Evolutionary conservation across 306 rosid species (phyloP).

Genomic region (Bauhinia variegata): DNA sequence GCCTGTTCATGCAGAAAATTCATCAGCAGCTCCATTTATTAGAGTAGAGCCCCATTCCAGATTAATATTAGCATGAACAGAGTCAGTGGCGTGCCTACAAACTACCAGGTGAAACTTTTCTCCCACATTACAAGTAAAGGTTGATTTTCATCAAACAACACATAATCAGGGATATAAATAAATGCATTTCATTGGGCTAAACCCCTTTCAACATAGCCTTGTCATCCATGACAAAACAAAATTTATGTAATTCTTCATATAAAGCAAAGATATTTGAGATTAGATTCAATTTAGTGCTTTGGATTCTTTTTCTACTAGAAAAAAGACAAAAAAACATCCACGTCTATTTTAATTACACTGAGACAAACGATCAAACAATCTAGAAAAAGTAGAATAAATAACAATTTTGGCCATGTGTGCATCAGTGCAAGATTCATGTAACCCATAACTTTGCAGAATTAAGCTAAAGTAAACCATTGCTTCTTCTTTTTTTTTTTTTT

Average conservation of each 20-base stretch:
- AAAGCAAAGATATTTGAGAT: not conserved
- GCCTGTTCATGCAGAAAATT: constrained; percentile 57
- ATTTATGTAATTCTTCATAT: not conserved
- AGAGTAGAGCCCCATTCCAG: constrained; percentile 9
- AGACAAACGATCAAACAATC: not conserved
- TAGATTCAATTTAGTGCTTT: not conserved
- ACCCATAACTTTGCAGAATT: no score
- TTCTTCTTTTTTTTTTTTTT: no score
- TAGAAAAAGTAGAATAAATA: not conserved
- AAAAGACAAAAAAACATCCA: no score
- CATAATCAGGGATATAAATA: not conserved
- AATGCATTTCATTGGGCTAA: not conserved
- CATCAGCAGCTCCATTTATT: constrained; percentile 28
- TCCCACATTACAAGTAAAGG: not conserved
- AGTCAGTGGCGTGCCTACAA: constrained; percentile 8
- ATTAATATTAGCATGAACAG: constrained; percentile 5
- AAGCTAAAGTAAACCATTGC: no score
- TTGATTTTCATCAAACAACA: constrained; percentile 14
- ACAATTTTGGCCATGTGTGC: no score
- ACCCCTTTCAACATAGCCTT: constrained; percentile 1
- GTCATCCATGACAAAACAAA: not conserved
- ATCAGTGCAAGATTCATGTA: no score
- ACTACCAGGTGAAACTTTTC: no score
- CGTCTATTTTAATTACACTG: not conserved
- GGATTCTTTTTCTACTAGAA: no score